phyloP scores from a whole-genome alignment of 2,329 filamentous ascomycete species.

The Fusarium albidum region DNA sequence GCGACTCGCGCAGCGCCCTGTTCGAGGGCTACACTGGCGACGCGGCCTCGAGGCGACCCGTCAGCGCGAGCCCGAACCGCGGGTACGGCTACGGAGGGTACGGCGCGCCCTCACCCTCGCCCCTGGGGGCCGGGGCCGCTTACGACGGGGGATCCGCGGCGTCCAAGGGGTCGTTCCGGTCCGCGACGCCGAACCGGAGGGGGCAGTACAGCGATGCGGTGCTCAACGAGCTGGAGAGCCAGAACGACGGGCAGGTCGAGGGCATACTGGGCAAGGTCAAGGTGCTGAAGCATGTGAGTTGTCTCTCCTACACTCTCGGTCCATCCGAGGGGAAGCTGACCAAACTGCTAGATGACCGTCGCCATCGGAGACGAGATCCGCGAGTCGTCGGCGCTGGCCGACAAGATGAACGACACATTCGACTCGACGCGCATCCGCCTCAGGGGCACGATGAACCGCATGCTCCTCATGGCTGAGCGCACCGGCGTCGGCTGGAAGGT shows the following conservation, averaged over 20 bases:
- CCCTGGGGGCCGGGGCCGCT: conserved; percentile 25
- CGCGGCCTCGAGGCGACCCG: conserved; percentile 49
- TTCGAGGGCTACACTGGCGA: conserved; percentile 75
- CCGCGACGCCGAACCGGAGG: conserved; percentile 77
- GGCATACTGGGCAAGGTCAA: conserved; percentile 92
- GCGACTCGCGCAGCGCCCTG: conserved; percentile 75
- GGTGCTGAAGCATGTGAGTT: conserved; percentile 84
- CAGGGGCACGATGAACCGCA: conserved; percentile 93
- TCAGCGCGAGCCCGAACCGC: conserved; percentile 56
- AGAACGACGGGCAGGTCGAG: conserved; percentile 90
- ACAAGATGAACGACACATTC: conserved; percentile 96
- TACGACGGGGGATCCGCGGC: conserved; percentile 7
- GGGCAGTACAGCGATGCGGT: conserved; percentile 95
- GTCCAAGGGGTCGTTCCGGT: conserved; percentile 54
- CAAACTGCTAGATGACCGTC: conserved; percentile 73
- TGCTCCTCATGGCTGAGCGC: conserved; percentile 93
- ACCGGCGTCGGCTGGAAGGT: conserved; percentile 97
- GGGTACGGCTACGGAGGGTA: conserved; percentile 58
- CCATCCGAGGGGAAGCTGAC: conserved; percentile 13
- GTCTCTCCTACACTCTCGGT: not conserved
- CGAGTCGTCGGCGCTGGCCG: conserved; percentile 84
- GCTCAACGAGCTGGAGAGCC: conserved; percentile 91
- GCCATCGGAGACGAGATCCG: conserved; percentile 97
- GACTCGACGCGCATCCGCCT: conserved; percentile 83
- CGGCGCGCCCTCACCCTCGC: conserved; percentile 35